A percentile compares a stretch with the other conserved stretches of the same genome.
Evolutionary conservation across 2,329 filamentous ascomycete genomes (phyloP).

Genomic region (Dactylonectria estremocensis): DNA sequence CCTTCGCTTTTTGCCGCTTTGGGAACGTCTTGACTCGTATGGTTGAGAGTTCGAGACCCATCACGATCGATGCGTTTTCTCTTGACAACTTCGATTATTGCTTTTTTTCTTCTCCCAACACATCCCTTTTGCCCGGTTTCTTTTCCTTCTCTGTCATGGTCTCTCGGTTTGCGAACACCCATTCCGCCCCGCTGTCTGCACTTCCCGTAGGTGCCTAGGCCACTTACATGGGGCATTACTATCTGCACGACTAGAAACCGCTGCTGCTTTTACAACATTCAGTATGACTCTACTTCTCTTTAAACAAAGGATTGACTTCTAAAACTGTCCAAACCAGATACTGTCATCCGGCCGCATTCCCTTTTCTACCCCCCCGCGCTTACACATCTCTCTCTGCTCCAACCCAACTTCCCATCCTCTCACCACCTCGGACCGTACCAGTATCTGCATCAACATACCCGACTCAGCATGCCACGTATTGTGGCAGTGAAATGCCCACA

Average conservation of each 20-base stretch:
- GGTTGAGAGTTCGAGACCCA: slow-evolving; percentile 9
- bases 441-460: slow-evolving; percentile 73
- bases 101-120: background rate
- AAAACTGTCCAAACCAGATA: slow-evolving; percentile 56
- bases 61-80: background rate
- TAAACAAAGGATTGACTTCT: too few species aligned
- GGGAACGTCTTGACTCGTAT: background rate
- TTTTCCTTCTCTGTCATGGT: too few species aligned
- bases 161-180: too few species aligned
- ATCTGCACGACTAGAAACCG: too few species aligned
- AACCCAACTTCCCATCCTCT: slow-evolving; percentile 44
- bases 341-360: slow-evolving; percentile 55
- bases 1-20: slow-evolving; percentile 30
- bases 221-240: too few species aligned
- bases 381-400: slow-evolving; percentile 49
- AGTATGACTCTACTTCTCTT: too few species aligned
- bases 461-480: slow-evolving; percentile 72
- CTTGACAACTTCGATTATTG: background rate
- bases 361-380: slow-evolving; percentile 46
- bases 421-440: slow-evolving; percentile 52
- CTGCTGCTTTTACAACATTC: too few species aligned
- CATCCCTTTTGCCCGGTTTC: background rate
- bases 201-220: too few species aligned
- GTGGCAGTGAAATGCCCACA: slow-evolving; percentile 74
- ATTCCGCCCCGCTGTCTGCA: too few species aligned